Conservation (phyloP, 805 yeast genomes). For the Wickerhamomyces kurtzmanii region DNA sequence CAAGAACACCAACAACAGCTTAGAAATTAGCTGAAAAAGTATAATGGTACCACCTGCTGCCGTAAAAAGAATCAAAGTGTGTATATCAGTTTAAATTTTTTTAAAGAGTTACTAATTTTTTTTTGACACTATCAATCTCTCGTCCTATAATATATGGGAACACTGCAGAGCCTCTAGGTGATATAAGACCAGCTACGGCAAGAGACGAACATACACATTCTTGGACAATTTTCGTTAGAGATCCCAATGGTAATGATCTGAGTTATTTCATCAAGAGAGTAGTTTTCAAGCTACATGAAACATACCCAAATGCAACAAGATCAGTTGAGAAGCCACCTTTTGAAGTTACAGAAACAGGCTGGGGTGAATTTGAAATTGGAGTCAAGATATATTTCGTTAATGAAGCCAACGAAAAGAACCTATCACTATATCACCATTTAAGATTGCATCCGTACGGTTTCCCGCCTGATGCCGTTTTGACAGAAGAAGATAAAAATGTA, state of each 20-base stretch:
- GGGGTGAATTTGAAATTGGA: constrained; percentile 98
- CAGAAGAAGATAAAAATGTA: constrained; percentile 29
- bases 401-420: constrained; percentile 83
- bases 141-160: constrained; percentile 81
- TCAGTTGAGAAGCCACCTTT: constrained; percentile 86
- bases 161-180: constrained; percentile 58
- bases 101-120: background rate
- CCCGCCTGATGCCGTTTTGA: constrained; percentile 19
- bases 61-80: constrained; percentile 1
- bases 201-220: constrained; percentile 90
- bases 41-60: constrained; percentile 1
- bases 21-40: too few species aligned
- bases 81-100: background rate
- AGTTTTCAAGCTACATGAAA: constrained; percentile 90
- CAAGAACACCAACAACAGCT: too few species aligned
- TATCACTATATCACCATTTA: constrained; percentile 79
- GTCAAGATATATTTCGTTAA: constrained; percentile 78
- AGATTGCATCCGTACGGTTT: constrained; percentile 80
- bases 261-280: constrained; percentile 81
- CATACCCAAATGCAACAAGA: constrained; percentile 81
- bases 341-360: constrained; percentile 93
- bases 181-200: constrained; percentile 44
- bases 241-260: constrained; percentile 72
- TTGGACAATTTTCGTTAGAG: constrained; percentile 88
- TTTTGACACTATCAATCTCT: constrained; percentile 51